These are phyloP conservation scores for Capronia coronata DNA, from an alignment of 2,329 filamentous ascomycete genomes.

Conservation along the genomic window DNA sequence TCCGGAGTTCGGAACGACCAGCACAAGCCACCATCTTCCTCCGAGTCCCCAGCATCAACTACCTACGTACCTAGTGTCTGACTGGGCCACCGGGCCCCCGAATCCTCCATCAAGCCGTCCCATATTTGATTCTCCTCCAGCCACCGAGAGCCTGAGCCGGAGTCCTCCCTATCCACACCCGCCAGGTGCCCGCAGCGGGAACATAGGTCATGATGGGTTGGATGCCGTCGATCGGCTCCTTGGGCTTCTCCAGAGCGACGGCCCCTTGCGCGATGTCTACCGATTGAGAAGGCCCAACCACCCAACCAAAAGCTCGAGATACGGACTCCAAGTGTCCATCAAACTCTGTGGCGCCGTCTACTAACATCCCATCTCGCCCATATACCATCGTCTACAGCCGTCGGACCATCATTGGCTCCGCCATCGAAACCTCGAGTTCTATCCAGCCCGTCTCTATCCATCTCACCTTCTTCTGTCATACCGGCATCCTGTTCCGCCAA, in stretches of 20 bases:
- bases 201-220: neutral
- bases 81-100: no score
- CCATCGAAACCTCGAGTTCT: constrained; percentile 1
- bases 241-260: neutral
- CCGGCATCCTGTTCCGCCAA: neutral
- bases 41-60: no score
- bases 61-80: neutral
- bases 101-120: neutral
- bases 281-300: neutral
- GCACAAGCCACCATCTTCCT: neutral
- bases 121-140: neutral
- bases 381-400: neutral
- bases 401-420: constrained; percentile 1
- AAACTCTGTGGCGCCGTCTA: constrained; percentile 9
- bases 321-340: neutral
- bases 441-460: neutral
- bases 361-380: no score
- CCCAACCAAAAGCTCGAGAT: constrained; percentile 2
- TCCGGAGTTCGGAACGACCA: neutral
- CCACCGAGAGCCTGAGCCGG: neutral
- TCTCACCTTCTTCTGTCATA: neutral
- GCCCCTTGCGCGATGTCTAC: neutral
- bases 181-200: neutral
- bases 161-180: no score
- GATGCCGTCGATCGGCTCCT: neutral